Conservation (phyloP, 2,329 filamentous ascomycete species). For the Ceratocystis huliohia region DNA sequence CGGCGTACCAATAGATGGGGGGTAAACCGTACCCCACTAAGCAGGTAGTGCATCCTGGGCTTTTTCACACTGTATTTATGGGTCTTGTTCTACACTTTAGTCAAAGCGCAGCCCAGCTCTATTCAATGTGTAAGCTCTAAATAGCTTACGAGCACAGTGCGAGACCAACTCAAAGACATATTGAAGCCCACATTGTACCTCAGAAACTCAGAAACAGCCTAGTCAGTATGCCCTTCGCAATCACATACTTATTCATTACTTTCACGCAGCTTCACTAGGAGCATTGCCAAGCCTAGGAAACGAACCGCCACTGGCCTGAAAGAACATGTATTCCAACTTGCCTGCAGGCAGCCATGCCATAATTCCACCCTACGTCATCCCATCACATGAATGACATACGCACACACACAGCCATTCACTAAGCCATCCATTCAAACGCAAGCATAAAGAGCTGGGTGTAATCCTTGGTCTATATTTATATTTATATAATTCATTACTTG, state of each 20-base stretch:
- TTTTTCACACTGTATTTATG: background rate
- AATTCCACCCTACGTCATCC: background rate
- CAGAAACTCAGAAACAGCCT: too few species aligned
- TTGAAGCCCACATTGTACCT: too few species aligned
- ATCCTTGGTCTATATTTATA: constrained; percentile 1
- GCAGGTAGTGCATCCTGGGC: background rate
- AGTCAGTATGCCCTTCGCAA: background rate
- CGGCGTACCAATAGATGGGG: background rate
- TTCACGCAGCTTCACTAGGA: background rate
- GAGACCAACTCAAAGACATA: background rate
- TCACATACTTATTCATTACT: background rate
- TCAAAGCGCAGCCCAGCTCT: background rate
- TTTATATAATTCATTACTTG: constrained; percentile 20
- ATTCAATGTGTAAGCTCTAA: too few species aligned
- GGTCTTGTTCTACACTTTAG: background rate
- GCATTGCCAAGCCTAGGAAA: background rate
- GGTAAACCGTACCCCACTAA: background rate
- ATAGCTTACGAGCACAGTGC: background rate
- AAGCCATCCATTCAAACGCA: background rate
- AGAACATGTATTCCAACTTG: background rate
- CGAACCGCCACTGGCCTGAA: too few species aligned
- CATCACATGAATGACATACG: background rate
- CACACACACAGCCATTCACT: background rate
- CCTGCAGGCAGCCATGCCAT: background rate
- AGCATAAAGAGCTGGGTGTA: background rate